Conservation (phyloP, 345 rosid species). For the Eucalyptus pauciflora region DNA sequence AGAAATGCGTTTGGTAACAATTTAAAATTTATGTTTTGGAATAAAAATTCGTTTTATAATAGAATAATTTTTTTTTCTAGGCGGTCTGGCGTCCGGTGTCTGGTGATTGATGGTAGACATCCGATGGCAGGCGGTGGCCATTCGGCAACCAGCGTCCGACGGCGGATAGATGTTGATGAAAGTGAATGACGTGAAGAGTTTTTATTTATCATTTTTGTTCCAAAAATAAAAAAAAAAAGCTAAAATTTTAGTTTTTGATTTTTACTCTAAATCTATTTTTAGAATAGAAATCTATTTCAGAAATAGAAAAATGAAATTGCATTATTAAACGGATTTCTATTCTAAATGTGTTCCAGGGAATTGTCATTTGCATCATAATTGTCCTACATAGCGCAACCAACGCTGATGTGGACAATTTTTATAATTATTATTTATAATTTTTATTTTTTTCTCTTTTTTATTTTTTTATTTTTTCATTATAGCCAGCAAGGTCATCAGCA, state of each 20-base stretch:
- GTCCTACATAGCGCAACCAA: rapidly evolving
- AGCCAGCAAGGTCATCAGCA: rapidly evolving
- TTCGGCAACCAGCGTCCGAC: rapidly evolving
- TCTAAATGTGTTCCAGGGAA: rapidly evolving
- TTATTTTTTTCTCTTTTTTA: rapidly evolving
- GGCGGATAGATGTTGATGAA: rapidly evolving
- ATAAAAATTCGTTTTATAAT: too few relatives aligned
- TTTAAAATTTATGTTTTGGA: rapidly evolving
- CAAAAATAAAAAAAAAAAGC: too few relatives aligned
- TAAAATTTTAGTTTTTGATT: too few relatives aligned
- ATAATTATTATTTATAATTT: too few relatives aligned
- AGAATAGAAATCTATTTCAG: too few relatives aligned
- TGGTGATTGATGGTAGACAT: rapidly evolving
- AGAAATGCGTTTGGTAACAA: rapidly evolving
- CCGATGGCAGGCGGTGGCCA: rapidly evolving
- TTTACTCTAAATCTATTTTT: rapidly evolving
- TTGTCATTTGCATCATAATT: too few relatives aligned
- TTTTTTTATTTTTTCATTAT: too few relatives aligned
- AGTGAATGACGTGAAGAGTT: too few relatives aligned
- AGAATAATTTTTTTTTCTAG: rapidly evolving
- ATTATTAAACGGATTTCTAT: rapidly evolving
- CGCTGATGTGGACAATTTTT: rapidly evolving
- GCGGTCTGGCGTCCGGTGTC: rapidly evolving
- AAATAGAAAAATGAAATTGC: too few relatives aligned
- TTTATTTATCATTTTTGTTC: too few relatives aligned